Evolutionary conservation across 2,329 filamentous ascomycete species (phyloP).

Genomic region (Thielaviopsis populi): DNA sequence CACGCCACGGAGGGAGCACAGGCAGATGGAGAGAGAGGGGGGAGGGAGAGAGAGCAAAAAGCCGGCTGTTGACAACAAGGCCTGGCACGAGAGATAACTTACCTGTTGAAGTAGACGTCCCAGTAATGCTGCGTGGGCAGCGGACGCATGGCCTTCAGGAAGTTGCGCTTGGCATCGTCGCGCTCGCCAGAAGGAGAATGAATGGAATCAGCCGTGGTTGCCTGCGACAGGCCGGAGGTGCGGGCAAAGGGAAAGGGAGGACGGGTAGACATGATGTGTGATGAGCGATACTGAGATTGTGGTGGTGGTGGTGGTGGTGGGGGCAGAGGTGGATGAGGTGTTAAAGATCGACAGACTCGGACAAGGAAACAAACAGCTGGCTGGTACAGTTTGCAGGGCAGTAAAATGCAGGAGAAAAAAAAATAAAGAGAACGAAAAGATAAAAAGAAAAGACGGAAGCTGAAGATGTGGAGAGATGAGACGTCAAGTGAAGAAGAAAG

Average conservation of each 20-base stretch:
- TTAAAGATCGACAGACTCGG: neutral
- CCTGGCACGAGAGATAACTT: constrained; percentile 18
- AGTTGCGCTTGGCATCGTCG: constrained; percentile 70
- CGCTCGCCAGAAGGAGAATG: constrained; percentile 57
- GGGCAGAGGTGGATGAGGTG: neutral
- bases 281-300: constrained; percentile 7
- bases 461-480: neutral
- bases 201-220: constrained; percentile 42
- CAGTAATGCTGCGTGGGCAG: constrained; percentile 69
- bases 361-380: constrained; percentile 3
- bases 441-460: neutral
- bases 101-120: constrained; percentile 55
- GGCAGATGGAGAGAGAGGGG: neutral
- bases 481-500: neutral
- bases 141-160: constrained; percentile 57
- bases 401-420: neutral
- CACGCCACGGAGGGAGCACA: too few relatives aligned
- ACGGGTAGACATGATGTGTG: constrained; percentile 37
- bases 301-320: constrained; percentile 10
- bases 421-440: neutral
- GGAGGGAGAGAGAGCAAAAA: neutral
- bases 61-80: neutral
- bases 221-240: constrained; percentile 46
- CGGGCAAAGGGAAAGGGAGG: constrained; percentile 47
- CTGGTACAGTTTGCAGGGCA: constrained; percentile 1